phyloP scores from a whole-genome alignment of 148 eudicot species.

The Hydrangea macrophylla region DNA sequence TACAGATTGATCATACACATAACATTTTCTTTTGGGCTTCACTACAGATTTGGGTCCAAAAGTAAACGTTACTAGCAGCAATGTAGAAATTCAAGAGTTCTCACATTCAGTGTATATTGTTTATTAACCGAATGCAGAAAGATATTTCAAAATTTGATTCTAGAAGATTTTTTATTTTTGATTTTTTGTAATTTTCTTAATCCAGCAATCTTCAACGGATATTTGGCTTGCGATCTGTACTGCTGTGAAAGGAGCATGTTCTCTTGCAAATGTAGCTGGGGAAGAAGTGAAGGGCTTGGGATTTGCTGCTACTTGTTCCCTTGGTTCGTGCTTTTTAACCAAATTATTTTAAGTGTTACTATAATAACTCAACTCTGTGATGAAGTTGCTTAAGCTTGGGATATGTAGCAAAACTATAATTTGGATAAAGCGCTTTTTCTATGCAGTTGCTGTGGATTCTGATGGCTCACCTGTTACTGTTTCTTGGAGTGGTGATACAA shows the following conservation, averaged over 20 bases:
- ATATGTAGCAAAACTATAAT: slow-evolving; percentile 6
- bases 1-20: neutral
- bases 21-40: neutral
- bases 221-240: slow-evolving; percentile 97
- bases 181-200: neutral
- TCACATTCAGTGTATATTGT: too few relatives aligned
- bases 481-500: slow-evolving; percentile 95
- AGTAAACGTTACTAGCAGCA: too few relatives aligned
- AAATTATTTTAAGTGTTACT: neutral
- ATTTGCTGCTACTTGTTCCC: slow-evolving; percentile 98
- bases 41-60: neutral
- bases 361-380: neutral
- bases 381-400: slow-evolving; percentile 8
- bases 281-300: slow-evolving; percentile 83
- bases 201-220: slow-evolving; percentile 99
- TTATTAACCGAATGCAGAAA: neutral
- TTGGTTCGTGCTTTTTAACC: slow-evolving; percentile 47
- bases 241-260: slow-evolving; percentile 86
- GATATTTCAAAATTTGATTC: neutral
- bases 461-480: slow-evolving; percentile 94
- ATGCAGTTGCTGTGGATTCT: slow-evolving; percentile 88
- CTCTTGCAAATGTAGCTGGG: slow-evolving; percentile 69
- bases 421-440: slow-evolving; percentile 1
- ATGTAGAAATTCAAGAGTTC: too few relatives aligned
- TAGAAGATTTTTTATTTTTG: neutral